phyloP scores from a whole-genome alignment of 2,329 filamentous ascomycete species.

The Hawksworthiomyces lignivorus region DNA sequence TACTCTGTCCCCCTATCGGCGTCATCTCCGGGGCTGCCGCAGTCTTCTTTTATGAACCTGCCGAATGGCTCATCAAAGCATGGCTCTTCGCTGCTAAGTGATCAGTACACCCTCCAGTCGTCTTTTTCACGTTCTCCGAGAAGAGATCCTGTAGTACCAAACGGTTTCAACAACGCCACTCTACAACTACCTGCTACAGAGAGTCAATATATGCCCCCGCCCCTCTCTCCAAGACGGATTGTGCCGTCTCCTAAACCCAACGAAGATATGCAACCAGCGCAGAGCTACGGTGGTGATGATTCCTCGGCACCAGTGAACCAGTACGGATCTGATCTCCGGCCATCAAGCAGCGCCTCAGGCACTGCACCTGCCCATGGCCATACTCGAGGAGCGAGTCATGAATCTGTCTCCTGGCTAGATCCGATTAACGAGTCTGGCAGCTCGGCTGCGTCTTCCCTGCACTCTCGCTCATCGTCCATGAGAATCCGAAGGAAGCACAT shows the following conservation, averaged over 20 bases:
- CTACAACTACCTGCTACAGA: slow-evolving; percentile 42
- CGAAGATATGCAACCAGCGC: not conserved
- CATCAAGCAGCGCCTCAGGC: too few species aligned
- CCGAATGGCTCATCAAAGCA: slow-evolving; percentile 20
- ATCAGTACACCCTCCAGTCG: slow-evolving; percentile 38
- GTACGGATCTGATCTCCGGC: slow-evolving; percentile 25
- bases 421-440: slow-evolving; percentile 85
- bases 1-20: slow-evolving; percentile 20
- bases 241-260: not conserved
- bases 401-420: slow-evolving; percentile 88
- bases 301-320: slow-evolving; percentile 7
- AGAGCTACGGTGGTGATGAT: slow-evolving; percentile 3
- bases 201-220: slow-evolving; percentile 58
- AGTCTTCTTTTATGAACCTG: slow-evolving; percentile 17
- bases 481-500: slow-evolving; percentile 63
- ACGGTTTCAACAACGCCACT: slow-evolving; percentile 17
- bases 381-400: slow-evolving; percentile 58
- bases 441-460: slow-evolving; percentile 70
- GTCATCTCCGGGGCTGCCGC: slow-evolving; percentile 17
- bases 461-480: slow-evolving; percentile 69
- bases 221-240: slow-evolving; percentile 56
- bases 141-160: slow-evolving; percentile 23
- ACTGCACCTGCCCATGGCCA: slow-evolving; percentile 32
- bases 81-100: slow-evolving; percentile 22
- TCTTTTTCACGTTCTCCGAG: slow-evolving; percentile 46